Evolutionary conservation across 768 basidiomycete species (phyloP), one percentile per base, ranked within the genome.

Genomic region (Vararia minispora): DNA sequence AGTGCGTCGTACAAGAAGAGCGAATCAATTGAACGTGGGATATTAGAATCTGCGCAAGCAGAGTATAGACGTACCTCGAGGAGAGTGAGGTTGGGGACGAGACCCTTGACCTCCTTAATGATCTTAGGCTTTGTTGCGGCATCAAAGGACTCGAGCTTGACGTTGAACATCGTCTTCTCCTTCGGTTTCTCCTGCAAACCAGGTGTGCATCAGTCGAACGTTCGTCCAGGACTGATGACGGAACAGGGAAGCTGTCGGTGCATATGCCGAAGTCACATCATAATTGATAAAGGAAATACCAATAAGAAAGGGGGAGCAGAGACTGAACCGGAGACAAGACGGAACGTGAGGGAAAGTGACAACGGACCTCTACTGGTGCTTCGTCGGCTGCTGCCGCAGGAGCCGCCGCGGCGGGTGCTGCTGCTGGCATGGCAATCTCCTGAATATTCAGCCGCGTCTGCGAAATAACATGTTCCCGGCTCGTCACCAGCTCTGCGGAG

Each of bases 151-250:
- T 94, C 89, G 28, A 99, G 73, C 61, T 78, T 90, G 55, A 97
- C 84, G 51, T 80, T 92, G 66, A 99, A 99, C 24, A 92, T 72
- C 13, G 91, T 95, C 78, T 98, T 98, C 68, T 97, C 95, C 65
- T 95, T 97, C 34, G 91, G 91, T 55, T 92, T 95, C 60, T 90
- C 89, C 80, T 89, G 45, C 8, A 21, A 23, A n/a, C 5, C 17
- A 23, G 10, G 14, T 16, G 29, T 6, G n/a, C 4, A 20, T 41
- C 36, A 35, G 27, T 18, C 11, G n/a, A 43, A 31, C 12, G 34
- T 27, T 22, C 12, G 13, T 28, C 17, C 20, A 17, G 31, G 4
- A 29, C 7, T 16, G 16, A 38, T 13, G 29, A 12, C 16, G 27
- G 23, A n/a, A n/a, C n/a, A n/a, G n/a, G n/a, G n/a, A n/a, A n/a